Conservation (phyloP, 23 red algal species). For the Gracilaria domingensis region DNA sequence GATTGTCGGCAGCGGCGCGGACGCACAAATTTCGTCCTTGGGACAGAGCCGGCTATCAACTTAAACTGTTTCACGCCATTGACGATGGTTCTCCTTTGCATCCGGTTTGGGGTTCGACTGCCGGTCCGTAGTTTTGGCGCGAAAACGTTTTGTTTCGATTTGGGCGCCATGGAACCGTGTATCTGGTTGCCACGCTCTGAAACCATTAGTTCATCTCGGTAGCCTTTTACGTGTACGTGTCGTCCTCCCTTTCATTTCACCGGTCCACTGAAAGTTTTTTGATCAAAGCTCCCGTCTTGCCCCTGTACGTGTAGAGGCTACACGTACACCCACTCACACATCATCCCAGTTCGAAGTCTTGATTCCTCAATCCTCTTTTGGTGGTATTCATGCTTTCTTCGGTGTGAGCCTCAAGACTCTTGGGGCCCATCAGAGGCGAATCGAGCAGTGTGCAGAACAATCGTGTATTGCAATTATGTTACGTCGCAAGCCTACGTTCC, state of each 20-base stretch:
- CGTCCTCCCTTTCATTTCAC: too few relatives aligned
- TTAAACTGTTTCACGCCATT: neutral
- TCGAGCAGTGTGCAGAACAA: too few relatives aligned
- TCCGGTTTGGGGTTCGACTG: neutral
- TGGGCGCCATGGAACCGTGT: neutral
- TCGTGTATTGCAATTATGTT: conserved; percentile 31
- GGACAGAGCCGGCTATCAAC: neutral
- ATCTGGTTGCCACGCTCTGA: too few relatives aligned
- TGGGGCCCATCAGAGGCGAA: too few relatives aligned
- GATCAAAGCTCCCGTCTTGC: too few relatives aligned
- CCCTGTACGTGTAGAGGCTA: too few relatives aligned
- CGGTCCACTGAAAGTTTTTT: too few relatives aligned
- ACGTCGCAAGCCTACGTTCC: conserved; percentile 22
- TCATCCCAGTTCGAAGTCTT: too few relatives aligned
- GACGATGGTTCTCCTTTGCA: neutral
- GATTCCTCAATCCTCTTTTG: neutral
- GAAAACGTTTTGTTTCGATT: neutral
- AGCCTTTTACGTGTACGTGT: neutral
- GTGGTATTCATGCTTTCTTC: too few relatives aligned
- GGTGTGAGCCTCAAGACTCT: too few relatives aligned
- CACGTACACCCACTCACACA: too few relatives aligned
- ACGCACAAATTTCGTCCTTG: neutral
- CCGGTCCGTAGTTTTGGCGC: neutral
- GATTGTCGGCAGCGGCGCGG: neutral
- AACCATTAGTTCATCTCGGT: neutral